Conservation (phyloP, 805 yeast species). For the Saccharomycopsis guyanensis region DNA sequence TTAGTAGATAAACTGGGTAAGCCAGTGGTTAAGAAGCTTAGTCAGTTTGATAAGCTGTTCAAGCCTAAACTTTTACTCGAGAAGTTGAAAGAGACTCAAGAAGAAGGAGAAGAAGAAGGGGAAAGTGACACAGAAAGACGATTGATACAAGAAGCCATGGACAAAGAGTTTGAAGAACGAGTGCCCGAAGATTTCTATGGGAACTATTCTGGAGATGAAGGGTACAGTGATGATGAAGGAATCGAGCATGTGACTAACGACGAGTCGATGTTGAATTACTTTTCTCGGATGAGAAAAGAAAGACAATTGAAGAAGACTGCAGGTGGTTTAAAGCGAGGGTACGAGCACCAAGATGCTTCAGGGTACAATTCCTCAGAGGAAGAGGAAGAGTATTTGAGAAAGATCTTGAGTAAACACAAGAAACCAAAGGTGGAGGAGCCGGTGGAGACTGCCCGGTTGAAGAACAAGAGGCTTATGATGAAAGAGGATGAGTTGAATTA, state of each 20-base stretch:
- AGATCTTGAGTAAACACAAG: constrained; percentile 11
- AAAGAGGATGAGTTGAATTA: constrained; percentile 10
- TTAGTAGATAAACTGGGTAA: constrained; percentile 12
- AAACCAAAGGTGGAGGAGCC: background rate
- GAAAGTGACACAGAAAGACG: constrained; percentile 5
- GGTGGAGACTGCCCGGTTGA: background rate
- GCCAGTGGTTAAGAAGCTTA: constrained; percentile 4
- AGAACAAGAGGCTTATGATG: constrained; percentile 10
- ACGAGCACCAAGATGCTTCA: background rate
- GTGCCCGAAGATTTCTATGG: constrained; percentile 2
- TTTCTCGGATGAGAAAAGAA: constrained; percentile 4
- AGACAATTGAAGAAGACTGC: constrained; percentile 1
- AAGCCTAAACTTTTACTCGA: constrained; percentile 7
- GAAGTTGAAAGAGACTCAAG: background rate
- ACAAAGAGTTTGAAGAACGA: constrained; percentile 2
- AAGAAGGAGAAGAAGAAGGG: background rate
- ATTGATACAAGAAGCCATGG: constrained; percentile 13
- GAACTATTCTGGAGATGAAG: constrained; percentile 12
- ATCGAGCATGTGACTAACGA: background rate
- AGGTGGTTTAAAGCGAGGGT: background rate
- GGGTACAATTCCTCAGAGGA: background rate
- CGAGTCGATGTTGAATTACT: constrained; percentile 13
- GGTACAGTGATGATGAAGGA: constrained; percentile 11
- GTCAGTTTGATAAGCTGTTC: constrained; percentile 4
- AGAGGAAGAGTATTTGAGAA: constrained; percentile 15